phyloP scores from a whole-genome alignment of 169 alveolate species.

The Sarcocystis neurona region DNA sequence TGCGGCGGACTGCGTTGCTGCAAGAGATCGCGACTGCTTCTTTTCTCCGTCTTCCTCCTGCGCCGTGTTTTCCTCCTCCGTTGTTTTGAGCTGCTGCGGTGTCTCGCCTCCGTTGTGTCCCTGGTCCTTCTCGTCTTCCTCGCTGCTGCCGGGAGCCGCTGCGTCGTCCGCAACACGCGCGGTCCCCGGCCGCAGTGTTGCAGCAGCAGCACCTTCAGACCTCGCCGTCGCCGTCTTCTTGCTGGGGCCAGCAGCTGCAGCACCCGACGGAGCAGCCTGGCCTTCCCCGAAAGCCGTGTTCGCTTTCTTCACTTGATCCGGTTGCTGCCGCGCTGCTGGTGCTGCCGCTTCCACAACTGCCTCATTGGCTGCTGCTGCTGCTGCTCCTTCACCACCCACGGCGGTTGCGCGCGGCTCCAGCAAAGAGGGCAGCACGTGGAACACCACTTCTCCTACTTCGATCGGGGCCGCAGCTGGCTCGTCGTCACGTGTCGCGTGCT shows the following conservation, averaged over 20 bases:
- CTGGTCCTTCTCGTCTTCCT: neutral
- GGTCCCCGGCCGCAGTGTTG: too few relatives aligned
- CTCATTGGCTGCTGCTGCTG: neutral
- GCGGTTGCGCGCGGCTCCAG: neutral
- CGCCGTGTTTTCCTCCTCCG: neutral
- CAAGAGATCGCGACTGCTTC: neutral
- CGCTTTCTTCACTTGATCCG: neutral
- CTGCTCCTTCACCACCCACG: neutral
- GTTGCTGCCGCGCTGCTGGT: neutral
- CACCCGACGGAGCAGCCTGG: neutral
- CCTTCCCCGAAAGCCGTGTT: neutral
- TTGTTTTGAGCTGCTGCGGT: too few relatives aligned
- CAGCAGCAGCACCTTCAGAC: too few relatives aligned
- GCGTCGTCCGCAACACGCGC: too few relatives aligned
- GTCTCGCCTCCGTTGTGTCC: neutral
- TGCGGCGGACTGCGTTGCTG: too few relatives aligned
- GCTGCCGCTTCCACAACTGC: neutral
- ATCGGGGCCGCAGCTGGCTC: too few relatives aligned
- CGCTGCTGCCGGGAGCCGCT: neutral
- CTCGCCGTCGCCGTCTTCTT: neutral
- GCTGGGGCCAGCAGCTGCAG: neutral
- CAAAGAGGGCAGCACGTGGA: neutral
- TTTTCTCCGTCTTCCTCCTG: neutral
- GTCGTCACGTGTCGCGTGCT: too few relatives aligned
- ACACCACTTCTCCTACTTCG: too few relatives aligned